Evolutionary conservation across 179 eudicot species (phyloP), one percentile per base, ranked within the genome.

Genomic region (Sideroxylon spinosum): DNA sequence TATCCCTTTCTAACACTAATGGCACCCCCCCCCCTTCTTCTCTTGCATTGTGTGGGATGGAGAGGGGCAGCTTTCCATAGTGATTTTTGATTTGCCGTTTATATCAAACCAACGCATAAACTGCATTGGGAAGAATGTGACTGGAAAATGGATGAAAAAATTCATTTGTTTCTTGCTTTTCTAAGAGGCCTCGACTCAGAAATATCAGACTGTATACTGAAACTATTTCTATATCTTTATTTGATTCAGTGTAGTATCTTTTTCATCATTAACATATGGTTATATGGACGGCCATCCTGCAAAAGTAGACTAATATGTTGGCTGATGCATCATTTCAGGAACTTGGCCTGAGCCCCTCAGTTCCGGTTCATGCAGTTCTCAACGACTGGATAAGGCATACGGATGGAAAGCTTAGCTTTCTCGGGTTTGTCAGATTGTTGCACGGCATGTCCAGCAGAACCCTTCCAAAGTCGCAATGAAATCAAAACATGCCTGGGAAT

Each of bases 311-410:
- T 14, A 10, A 19, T 29, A 19, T 17, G 22, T 9, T 7, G 37
- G 12, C 23, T 23, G 48, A 52, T 59, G 60, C 61, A 4, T 71
- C 22, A 52, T 46, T 84, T 83, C 89, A 92, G 97, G 98, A 93
- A 80, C 93, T 93, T 62, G 97, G 95, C 17, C 86, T 93, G 64
- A 84, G 97, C 63, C 93, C 98, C 28, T 92, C 92, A 56, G 90
- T 93, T 37, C 98, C 98, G 2, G 98, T 93, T 82, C 98, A 92
- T 70, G 93, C 91, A 0, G 98, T 93, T 79, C 93, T 93, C 56
- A 90, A 88, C 67, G 97, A 93, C 81, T 93, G 98, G 98, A 86
- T 93, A 50, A 84, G 98, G 71, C 95, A 92, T 72, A 85, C 97
- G 0, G 98, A 93, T 78, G 98, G 98, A 46, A 93, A 93, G 85